A percentile compares a stretch with the other conserved stretches of the same genome.
These are phyloP conservation scores for Salix suchowensis DNA, from an alignment of 345 rosid species.

Conservation along the genomic window DNA sequence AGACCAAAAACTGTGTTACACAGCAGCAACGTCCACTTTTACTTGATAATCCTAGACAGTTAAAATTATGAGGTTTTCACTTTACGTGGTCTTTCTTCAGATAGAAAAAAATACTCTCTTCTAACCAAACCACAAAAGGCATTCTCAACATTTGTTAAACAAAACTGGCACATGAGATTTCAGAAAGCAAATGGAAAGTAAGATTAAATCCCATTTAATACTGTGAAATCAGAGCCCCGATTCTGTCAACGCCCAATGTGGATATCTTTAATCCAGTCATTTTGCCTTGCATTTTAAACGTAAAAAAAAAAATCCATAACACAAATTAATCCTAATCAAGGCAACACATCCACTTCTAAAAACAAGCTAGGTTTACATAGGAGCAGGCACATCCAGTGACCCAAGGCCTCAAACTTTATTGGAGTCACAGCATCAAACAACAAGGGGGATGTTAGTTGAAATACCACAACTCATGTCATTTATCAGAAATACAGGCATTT, in stretches of 20 bases:
- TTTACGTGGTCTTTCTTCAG: background rate
- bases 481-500: background rate
- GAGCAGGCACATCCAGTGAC: too few relatives aligned
- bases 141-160: background rate
- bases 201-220: background rate
- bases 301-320: background rate
- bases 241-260: background rate
- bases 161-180: background rate
- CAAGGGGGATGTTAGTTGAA: background rate
- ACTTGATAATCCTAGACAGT: background rate
- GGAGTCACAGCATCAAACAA: too few relatives aligned
- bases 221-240: background rate
- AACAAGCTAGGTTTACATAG: too few relatives aligned
- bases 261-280: too few relatives aligned
- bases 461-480: background rate
- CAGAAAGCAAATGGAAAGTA: background rate
- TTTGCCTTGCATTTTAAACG: background rate
- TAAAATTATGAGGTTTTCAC: background rate
- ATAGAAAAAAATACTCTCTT: background rate
- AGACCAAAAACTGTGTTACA: background rate
- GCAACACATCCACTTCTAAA: too few relatives aligned
- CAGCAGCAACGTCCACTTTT: background rate
- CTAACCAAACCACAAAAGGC: background rate
- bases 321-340: background rate
- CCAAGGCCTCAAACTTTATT: too few relatives aligned